Evolutionary conservation across 164 flowering plant species (phyloP), one percentile per base, ranked within the genome.

Genomic region (Nelumbo lutea): DNA sequence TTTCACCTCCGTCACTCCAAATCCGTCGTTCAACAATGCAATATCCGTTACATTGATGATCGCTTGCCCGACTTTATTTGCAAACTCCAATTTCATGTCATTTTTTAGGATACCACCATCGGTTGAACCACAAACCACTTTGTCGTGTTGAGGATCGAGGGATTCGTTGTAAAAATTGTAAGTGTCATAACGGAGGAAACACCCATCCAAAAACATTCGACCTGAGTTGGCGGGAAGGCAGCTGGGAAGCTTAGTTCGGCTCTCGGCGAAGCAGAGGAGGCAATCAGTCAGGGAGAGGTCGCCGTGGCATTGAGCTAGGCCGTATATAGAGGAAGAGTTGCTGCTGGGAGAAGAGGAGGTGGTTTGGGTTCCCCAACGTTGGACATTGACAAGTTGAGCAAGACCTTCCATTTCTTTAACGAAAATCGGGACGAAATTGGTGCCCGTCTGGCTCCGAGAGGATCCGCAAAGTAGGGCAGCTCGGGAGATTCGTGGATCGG

Each of bases 251-350:
- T 46, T 72, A 38, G 88, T 83, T 5, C 90, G 85, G 59, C 78
- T 48, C 51, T 84, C 81, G 15, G 90, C 83, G 73, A 62, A 88
- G 81, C 97, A 91, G 56, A 83, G 86, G 61, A 84, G 84, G 78
- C 97, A 91, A 40, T 88, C 94, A 5, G 81, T 79, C 39, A 51
- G 77, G 4, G 90, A 76, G 58, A 91, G 87, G 72, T 90, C 92
- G 1, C 64, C 55, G 73, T 75, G 77, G 81, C 97, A 91, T 51
- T 91, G 90, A 5, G 85, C 82, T 9, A 90, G 65, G 53, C 73
- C 83, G 78, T 82, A 87, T 0, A 87, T 27, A 27, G 27, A 27
- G 27, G 27, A 0, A 27, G 27, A 50, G 9, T 50, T 6, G 11
- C 11, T 67, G 4, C 81, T 72, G 1, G 71, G 61, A 0, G 75